Percentiles rank a stretch among this genome's conserved stretches.
These are phyloP conservation scores for Penicillium brevicompactum DNA, from an alignment of 2,329 filamentous ascomycete genomes.

Conservation along the genomic window DNA sequence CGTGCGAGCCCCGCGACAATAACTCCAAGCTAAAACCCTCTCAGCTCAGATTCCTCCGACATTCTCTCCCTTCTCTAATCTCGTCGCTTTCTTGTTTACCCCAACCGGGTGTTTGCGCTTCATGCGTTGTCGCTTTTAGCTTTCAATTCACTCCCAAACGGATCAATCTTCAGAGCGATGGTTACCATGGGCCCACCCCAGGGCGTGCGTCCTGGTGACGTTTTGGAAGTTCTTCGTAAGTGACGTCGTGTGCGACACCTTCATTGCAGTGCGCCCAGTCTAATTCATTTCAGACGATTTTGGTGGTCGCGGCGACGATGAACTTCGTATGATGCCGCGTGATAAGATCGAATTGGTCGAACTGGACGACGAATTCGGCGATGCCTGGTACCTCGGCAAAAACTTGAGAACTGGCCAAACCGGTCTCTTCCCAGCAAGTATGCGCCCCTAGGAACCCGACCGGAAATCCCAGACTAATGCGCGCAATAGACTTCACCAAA, in stretches of 20 bases:
- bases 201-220: constrained; percentile 44
- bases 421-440: constrained; percentile 54
- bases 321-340: constrained; percentile 81
- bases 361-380: constrained; percentile 67
- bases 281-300: constrained; percentile 74
- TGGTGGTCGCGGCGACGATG: constrained; percentile 84
- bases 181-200: constrained; percentile 31
- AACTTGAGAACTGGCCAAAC: constrained; percentile 45
- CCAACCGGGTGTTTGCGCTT: constrained; percentile 29
- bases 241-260: constrained; percentile 20
- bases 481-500: constrained; percentile 22
- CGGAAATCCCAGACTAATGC: neutral
- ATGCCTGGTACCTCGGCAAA: constrained; percentile 66
- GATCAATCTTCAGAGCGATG: constrained; percentile 1
- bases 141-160: constrained; percentile 6
- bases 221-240: constrained; percentile 50
- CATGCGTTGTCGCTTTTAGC: constrained; percentile 29
- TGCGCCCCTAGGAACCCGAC: constrained; percentile 9
- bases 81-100: constrained; percentile 5
- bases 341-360: constrained; percentile 66
- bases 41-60: constrained; percentile 1
- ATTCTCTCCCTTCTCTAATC: constrained; percentile 19
- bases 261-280: constrained; percentile 12
- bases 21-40: neutral
- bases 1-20: constrained; percentile 5